phyloP scores from a whole-genome alignment of 2,329 filamentous ascomycete genomes.

The Fusarium multiceps region DNA sequence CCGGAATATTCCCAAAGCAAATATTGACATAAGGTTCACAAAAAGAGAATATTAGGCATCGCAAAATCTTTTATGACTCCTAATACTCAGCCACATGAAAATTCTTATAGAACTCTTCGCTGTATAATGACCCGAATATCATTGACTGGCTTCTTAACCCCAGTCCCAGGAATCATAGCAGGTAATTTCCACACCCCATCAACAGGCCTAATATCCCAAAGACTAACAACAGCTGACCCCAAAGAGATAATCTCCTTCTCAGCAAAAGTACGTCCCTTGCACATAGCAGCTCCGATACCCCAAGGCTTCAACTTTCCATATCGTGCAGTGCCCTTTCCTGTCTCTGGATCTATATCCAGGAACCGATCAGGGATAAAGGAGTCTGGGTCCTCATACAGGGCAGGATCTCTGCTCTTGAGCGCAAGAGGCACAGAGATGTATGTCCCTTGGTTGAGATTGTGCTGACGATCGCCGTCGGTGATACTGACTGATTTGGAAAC shows the following conservation, averaged over 20 bases:
- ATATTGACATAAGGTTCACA: no score
- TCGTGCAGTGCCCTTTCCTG: slow-evolving; percentile 19
- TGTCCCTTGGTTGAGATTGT: slow-evolving; percentile 34
- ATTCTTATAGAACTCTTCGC: not conserved
- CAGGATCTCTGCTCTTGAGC: slow-evolving; percentile 25
- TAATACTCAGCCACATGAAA: not conserved
- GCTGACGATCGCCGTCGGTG: slow-evolving; percentile 15
- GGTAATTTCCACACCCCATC: slow-evolving; percentile 25
- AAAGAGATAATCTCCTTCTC: slow-evolving; percentile 40
- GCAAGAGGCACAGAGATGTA: slow-evolving; percentile 36
- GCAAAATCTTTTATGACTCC: not conserved
- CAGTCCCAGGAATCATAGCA: slow-evolving; percentile 26
- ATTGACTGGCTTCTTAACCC: slow-evolving; percentile 22
- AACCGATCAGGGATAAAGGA: slow-evolving; percentile 41
- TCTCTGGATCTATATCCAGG: slow-evolving; percentile 17
- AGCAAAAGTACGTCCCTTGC: slow-evolving; percentile 43
- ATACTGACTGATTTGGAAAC: slow-evolving; percentile 27
- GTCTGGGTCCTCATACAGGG: slow-evolving; percentile 31
- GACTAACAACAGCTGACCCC: slow-evolving; percentile 25
- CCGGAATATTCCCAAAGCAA: not conserved
- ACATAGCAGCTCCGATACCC: slow-evolving; percentile 39
- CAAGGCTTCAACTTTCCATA: slow-evolving; percentile 42
- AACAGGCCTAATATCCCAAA: slow-evolving; percentile 32
- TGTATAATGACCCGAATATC: slow-evolving; percentile 38
- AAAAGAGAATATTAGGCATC: no score